A percentile compares a stretch with the other conserved stretches of the same genome.
phyloP scores from a whole-genome alignment of 208 protist species.

The Leishmania martiniquensis region DNA sequence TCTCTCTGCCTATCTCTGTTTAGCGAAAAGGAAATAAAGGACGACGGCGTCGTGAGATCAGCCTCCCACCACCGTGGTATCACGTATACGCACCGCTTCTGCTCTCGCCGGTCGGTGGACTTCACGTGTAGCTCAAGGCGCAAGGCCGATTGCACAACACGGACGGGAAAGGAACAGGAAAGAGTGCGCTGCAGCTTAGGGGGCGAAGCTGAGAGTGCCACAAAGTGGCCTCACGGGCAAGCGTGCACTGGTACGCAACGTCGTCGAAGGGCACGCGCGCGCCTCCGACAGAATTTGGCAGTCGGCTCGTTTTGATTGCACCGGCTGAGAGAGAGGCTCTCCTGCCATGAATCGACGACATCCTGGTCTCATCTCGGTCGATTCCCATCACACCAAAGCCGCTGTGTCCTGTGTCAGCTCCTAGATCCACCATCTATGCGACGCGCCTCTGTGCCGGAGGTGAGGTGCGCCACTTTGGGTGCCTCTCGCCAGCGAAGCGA shows the following conservation, averaged over 20 bases:
- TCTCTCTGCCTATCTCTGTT: no score
- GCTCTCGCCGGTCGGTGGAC: no score
- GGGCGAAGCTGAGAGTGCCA: background rate
- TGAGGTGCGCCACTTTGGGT: background rate
- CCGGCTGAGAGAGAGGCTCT: background rate
- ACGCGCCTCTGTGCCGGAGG: background rate
- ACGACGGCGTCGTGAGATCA: background rate
- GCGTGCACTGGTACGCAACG: background rate
- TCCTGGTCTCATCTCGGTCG: background rate
- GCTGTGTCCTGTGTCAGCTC: background rate
- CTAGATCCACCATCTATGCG: background rate
- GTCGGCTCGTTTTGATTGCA: background rate
- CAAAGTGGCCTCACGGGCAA: background rate
- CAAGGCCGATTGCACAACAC: background rate
- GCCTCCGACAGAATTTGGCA: background rate
- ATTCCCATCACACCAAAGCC: background rate
- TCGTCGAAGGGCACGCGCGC: background rate
- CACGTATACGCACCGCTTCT: background rate
- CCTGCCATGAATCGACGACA: background rate
- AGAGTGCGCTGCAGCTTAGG: background rate
- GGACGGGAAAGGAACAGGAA: background rate
- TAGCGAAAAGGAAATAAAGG: no score
- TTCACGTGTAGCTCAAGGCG: background rate
- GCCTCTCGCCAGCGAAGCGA: background rate
- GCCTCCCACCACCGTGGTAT: background rate